phyloP scores from a whole-genome alignment of 352 stramenopile genomes.

The Globisporangium paddicum region DNA sequence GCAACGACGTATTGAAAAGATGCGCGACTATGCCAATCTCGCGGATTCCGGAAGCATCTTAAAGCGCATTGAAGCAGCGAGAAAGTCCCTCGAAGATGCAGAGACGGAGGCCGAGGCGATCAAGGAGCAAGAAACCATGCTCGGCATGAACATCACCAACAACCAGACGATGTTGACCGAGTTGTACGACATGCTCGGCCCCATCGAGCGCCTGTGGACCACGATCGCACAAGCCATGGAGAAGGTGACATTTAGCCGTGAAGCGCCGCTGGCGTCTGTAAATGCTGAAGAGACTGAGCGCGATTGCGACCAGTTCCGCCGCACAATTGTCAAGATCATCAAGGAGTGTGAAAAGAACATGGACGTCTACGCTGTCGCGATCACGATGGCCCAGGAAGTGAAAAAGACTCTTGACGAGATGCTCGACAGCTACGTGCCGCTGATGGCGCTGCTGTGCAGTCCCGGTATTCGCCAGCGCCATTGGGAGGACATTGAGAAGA shows the following conservation, averaged over 20 bases:
- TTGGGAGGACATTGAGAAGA: constrained; percentile 90
- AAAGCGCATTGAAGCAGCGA: constrained; percentile 73
- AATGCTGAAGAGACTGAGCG: constrained; percentile 84
- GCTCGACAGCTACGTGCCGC: constrained; percentile 85
- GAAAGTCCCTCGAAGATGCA: constrained; percentile 78
- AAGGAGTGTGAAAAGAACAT: constrained; percentile 90
- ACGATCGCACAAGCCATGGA: constrained; percentile 79
- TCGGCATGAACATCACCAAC: constrained; percentile 82
- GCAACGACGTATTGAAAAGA: constrained; percentile 88
- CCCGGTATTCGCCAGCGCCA: constrained; percentile 89
- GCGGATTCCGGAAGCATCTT: constrained; percentile 74
- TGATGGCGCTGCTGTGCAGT: constrained; percentile 92
- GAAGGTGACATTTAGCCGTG: constrained; percentile 64
- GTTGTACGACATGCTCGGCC: constrained; percentile 74
- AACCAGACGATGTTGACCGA: constrained; percentile 71
- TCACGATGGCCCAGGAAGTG: constrained; percentile 75
- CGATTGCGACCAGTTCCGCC: constrained; percentile 85
- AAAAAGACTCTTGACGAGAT: constrained; percentile 84
- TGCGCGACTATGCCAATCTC: constrained; percentile 85
- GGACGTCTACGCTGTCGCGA: constrained; percentile 72
- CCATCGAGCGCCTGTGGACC: constrained; percentile 86
- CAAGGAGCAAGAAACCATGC: constrained; percentile 83
- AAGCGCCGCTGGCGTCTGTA: constrained; percentile 58
- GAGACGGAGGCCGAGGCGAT: constrained; percentile 82
- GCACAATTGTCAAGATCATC: constrained; percentile 86